Conservation (phyloP, 2,329 filamentous ascomycete genomes). For the Aspergillus brunneoviolaceus region DNA sequence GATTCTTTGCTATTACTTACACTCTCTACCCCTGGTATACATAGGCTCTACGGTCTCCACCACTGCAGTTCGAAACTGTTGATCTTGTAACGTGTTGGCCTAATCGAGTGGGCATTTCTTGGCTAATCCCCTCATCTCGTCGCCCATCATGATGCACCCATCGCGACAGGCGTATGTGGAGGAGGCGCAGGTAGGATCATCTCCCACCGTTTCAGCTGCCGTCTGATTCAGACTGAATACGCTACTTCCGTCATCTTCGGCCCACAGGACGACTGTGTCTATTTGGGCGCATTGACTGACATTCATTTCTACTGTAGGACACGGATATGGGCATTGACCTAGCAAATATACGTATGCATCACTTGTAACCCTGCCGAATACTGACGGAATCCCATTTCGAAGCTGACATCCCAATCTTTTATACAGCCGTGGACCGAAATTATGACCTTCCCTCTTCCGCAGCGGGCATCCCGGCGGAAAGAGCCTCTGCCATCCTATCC, state of each 20-base stretch:
- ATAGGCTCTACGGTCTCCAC: background rate
- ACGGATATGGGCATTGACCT: constrained; percentile 61
- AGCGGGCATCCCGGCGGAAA: constrained; percentile 71
- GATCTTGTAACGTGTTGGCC: background rate
- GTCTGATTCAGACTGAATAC: background rate
- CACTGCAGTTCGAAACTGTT: background rate
- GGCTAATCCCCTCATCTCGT: background rate
- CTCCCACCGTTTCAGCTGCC: background rate
- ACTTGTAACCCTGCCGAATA: background rate
- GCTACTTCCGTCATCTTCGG: background rate
- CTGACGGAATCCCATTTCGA: background rate
- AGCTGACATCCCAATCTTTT: background rate
- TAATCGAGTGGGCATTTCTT: background rate
- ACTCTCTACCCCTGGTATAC: background rate
- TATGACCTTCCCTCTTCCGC: constrained; percentile 71
- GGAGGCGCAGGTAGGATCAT: constrained; percentile 66
- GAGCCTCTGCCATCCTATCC: constrained; percentile 77
- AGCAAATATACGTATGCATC: constrained; percentile 61
- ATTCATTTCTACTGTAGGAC: constrained; percentile 40
- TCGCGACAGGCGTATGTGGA: constrained; percentile 92
- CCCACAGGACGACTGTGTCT: constrained; percentile 3
- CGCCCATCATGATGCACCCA: constrained; percentile 67
- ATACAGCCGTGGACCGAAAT: constrained; percentile 70
- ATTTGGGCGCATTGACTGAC: constrained; percentile 22
- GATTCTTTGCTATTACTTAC: background rate